Evolutionary conservation across 768 basidiomycete genomes (phyloP).

Genomic region (Leccinum arenicola): DNA sequence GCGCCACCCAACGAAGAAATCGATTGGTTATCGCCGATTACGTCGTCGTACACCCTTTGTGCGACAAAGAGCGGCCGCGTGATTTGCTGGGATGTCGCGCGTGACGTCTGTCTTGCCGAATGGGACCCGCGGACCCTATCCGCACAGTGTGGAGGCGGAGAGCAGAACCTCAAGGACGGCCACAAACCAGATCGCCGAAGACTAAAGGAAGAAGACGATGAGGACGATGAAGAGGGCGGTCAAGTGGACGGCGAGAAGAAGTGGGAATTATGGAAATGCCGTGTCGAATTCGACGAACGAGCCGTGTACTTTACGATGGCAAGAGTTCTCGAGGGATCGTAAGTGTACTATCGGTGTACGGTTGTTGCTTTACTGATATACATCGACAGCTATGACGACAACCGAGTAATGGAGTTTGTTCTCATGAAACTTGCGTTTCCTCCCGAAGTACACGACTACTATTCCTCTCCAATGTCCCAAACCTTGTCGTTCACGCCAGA

Average conservation of each 20-base stretch:
- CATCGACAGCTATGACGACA: constrained; percentile 50
- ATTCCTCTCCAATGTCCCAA: constrained; percentile 18
- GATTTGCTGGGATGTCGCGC: constrained; percentile 72
- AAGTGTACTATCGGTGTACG: constrained; percentile 23
- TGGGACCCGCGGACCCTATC: constrained; percentile 53
- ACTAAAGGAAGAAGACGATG: constrained; percentile 11
- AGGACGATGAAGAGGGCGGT: constrained; percentile 9
- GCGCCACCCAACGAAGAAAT: constrained; percentile 68
- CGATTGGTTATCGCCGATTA: constrained; percentile 77
- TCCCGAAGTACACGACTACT: constrained; percentile 41
- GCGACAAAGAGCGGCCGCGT: constrained; percentile 75
- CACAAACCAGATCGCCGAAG: constrained; percentile 6
- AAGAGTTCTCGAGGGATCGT: constrained; percentile 52
- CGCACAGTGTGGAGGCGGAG: constrained; percentile 1
- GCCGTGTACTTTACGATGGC: constrained; percentile 78
- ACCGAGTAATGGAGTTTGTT: constrained; percentile 66
- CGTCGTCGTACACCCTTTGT: constrained; percentile 72
- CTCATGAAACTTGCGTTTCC: constrained; percentile 67
- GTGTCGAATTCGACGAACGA: constrained; percentile 70
- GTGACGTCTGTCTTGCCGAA: constrained; percentile 58
- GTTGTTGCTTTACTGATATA: constrained; percentile 2
- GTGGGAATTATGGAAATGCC: constrained; percentile 78
- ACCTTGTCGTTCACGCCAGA: constrained; percentile 14
- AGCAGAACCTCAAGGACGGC: constrained; percentile 8
- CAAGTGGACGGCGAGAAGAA: constrained; percentile 28